Base-by-base conservation (phyloP, 768 basidiomycete species). In the Podaxis sp. region DNA sequence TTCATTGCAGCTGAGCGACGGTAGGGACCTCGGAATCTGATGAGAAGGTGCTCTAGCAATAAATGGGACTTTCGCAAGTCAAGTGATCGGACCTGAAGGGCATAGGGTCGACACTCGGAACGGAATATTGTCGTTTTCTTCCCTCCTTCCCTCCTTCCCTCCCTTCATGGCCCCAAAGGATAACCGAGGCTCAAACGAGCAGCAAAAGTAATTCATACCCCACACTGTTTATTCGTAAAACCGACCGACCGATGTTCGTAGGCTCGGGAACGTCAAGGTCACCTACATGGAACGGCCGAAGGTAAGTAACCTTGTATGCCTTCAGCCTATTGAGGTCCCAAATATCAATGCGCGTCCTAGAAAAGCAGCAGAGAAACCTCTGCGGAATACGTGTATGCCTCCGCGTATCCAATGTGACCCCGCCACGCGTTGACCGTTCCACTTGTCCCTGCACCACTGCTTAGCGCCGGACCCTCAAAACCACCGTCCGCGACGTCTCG, bases 141-240 rank as follows among this genome's bases (percentile, higher is more conserved):
- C n/a, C 22, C 17, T 24, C 24, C 11, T 36, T 47, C 17, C 22
- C 15, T 15, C 24, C 11, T 7, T 24, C 24, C 40, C 43, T 41
- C 43, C 61, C 41, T 19, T n/a, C 54, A 61, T 61, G 61, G 46
- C 61, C 19, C 53, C 54, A 12, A 61, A 61, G 43, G 36, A 55
- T 40, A 29, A 13, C 15, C 25, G 7, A 38, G 33, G 33, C 43
- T 55, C 61, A 29, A 36, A 9, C 12, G 54, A 56, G 22, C 46
- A 38, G 29, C 41, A 25, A n/a, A 55, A 38, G 54, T 55, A 8
- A 9, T 22, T 22, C 17, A 13, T 4, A 11, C 43, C 49, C 6
- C n/a, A 22, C n/a, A 12, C 15, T 27, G 3, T 17, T 50, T 22
- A 29, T 46, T 12, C 43, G 6, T 13, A 40, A 37, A 6, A 12